These are phyloP conservation scores for Penicillium sp. DNA, from an alignment of 2,329 filamentous ascomycete species.

Conservation along the genomic window DNA sequence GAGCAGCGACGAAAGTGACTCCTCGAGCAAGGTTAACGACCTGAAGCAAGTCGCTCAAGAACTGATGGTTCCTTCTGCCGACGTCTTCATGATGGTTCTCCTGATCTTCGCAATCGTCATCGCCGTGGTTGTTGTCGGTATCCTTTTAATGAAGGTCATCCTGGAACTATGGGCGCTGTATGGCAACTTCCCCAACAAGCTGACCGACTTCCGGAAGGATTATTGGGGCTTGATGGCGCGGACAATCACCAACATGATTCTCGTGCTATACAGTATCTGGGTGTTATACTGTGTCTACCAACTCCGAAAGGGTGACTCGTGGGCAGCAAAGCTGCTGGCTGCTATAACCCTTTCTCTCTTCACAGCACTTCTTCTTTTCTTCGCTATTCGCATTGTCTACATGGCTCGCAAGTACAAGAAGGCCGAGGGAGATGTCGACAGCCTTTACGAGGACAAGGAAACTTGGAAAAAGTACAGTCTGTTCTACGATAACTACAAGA, in stretches of 20 bases:
- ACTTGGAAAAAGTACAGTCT: constrained; percentile 94
- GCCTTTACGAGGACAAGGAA: constrained; percentile 82
- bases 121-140: constrained; percentile 76
- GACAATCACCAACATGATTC: constrained; percentile 82
- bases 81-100: constrained; percentile 94
- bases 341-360: constrained; percentile 77
- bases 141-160: constrained; percentile 85
- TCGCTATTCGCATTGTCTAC: constrained; percentile 77
- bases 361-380: constrained; percentile 76
- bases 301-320: constrained; percentile 89
- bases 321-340: constrained; percentile 83
- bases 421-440: constrained; percentile 67
- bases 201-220: constrained; percentile 85
- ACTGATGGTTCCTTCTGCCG: constrained; percentile 78
- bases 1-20: constrained; percentile 22
- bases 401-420: constrained; percentile 73
- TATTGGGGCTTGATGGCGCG: constrained; percentile 93
- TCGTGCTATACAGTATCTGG: constrained; percentile 93
- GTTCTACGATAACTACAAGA: constrained; percentile 96
- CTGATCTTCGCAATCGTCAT: constrained; percentile 85
- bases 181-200: constrained; percentile 74
- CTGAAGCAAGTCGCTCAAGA: constrained; percentile 82
- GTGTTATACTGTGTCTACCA: constrained; percentile 95
- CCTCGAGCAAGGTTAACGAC: constrained; percentile 62
- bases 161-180: constrained; percentile 90